Conservation (phyloP, 768 basidiomycete genomes). For the Trametes meyenii region DNA sequence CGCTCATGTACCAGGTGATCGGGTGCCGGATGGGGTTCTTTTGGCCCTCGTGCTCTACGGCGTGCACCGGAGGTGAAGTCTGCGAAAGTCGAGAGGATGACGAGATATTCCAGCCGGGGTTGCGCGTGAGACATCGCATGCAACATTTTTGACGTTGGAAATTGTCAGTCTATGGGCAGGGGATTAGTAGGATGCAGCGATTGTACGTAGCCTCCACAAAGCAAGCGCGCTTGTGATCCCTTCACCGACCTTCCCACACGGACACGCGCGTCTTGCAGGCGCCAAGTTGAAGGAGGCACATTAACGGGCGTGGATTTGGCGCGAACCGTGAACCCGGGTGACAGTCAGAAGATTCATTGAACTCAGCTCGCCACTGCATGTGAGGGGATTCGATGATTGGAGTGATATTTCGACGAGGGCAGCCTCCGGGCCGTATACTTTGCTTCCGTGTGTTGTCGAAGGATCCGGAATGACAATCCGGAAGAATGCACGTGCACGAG, state of each 20-base stretch:
- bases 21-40: slow-evolving; percentile 27
- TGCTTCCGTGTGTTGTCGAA: background rate
- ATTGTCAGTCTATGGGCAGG: background rate
- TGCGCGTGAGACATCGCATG: background rate
- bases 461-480: background rate
- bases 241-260: background rate
- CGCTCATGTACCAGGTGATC: slow-evolving; percentile 20
- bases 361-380: background rate
- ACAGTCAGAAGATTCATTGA: background rate
- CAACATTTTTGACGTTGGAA: background rate
- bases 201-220: slow-evolving; percentile 4
- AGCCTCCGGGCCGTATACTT: background rate
- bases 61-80: slow-evolving; percentile 13
- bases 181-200: background rate
- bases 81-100: slow-evolving; percentile 15
- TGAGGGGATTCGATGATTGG: background rate
- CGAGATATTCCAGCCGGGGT: background rate
- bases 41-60: slow-evolving; percentile 18
- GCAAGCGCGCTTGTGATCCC: background rate
- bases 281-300: background rate
- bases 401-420: background rate
- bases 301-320: background rate
- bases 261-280: background rate
- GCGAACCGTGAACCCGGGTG: background rate
- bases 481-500: slow-evolving; percentile 3